Evolutionary conservation across 306 rosid species (phyloP), one percentile per base, ranked within the genome.

Genomic region (Vicia faba): DNA sequence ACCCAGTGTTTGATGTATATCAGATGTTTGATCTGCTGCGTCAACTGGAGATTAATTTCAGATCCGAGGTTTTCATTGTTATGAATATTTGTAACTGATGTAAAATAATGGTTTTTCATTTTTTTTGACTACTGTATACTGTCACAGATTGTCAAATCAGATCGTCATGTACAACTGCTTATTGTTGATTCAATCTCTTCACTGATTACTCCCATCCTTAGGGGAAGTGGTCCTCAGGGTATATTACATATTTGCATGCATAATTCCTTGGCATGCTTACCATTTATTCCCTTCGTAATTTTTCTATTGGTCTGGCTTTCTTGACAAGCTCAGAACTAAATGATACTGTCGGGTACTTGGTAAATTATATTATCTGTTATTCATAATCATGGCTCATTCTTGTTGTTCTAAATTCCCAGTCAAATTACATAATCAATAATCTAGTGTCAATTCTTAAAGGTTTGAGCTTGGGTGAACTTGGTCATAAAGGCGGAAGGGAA

Each of bases 181-280:
- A 81, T 92, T 74, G 57, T 92, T 64, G 98, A 92, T 76, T 92
- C 92, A 9, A 76, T 92, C 72, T 89, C 98, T 58, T 87, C 98
- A 40, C 78, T 92, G 66, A 81, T 92, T 56, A 80, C 92, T 49
- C 98, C 95, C 36, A 78, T 92, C 81, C 96, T 92, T 63, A 92
- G 95, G 69, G 88, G 89, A 67, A 45, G 83, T 74, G 81, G 87
- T 78, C 85, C 87, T 71, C 95, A 87, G 75, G 98, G 96, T 92
- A 87, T 76, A 54, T 8, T 66, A 55, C 63, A 61, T 73, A 58
- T 72, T 83, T 72, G 59, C 70, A 61, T 14, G 54, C 57, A 46
- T 40, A 64, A 48, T 57, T 76, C 28, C 67, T 51, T 50, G 72
- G 46, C 20, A 14, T 58, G 59, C 61, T 73, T 73, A 33, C 12